These are phyloP conservation scores for Solioccasus polychromus DNA, from an alignment of 768 basidiomycete species.

Conservation along the genomic window DNA sequence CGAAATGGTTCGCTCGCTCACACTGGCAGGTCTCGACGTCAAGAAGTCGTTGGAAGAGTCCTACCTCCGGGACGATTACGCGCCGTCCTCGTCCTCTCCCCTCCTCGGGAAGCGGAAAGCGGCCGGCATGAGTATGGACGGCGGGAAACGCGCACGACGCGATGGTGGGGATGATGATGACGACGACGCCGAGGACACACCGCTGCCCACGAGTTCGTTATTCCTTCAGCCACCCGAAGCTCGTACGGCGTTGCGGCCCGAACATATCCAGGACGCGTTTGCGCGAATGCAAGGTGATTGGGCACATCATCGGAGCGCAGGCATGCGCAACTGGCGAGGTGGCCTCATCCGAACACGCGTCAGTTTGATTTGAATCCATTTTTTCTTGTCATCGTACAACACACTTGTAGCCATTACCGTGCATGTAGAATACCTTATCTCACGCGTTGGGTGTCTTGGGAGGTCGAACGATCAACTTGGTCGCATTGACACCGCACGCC, in stretches of 20 bases:
- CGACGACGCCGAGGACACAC: conserved; percentile 60
- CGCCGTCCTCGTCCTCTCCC: conserved; percentile 44
- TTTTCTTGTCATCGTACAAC: neutral
- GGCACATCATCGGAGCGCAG: conserved; percentile 76
- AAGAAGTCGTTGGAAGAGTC: conserved; percentile 77
- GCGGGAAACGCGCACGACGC: conserved; percentile 47
- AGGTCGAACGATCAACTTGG: conserved; percentile 34
- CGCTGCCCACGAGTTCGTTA: conserved; percentile 65
- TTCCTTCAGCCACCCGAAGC: conserved; percentile 84
- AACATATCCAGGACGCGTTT: conserved; percentile 92
- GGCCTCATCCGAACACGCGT: conserved; percentile 78
- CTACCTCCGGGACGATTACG: conserved; percentile 61
- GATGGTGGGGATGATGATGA: conserved; percentile 49
- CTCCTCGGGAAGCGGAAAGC: conserved; percentile 71
- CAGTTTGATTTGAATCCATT: conserved; percentile 57
- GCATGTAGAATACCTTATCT: neutral
- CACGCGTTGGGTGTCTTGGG: neutral
- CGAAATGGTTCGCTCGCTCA: conserved; percentile 94
- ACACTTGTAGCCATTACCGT: conserved; percentile 4
- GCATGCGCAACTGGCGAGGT: conserved; percentile 88
- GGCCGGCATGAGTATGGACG: conserved; percentile 41
- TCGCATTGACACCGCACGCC: conserved; percentile 33
- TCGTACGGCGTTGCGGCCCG: conserved; percentile 70
- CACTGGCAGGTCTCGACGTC: conserved; percentile 81
- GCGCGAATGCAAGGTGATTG: conserved; percentile 86